Conservation (phyloP, 352 stramenopile genomes). For the Phytophthora litchii region DNA sequence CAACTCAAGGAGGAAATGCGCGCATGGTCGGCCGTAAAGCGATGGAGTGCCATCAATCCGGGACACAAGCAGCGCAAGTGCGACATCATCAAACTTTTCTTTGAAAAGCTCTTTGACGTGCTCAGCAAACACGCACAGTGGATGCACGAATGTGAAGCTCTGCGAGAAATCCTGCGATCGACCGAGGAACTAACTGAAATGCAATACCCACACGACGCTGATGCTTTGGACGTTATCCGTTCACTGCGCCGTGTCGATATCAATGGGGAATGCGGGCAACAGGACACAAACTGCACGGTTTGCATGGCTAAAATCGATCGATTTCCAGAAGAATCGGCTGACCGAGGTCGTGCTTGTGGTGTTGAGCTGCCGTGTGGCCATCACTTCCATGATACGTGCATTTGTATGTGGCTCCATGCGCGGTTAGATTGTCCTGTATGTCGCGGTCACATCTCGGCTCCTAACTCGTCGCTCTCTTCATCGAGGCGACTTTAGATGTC, state of each 20-base stretch:
- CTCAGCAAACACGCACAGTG: conserved; percentile 45
- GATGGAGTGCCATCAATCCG: conserved; percentile 51
- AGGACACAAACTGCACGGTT: conserved; percentile 53
- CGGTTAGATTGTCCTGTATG: conserved; percentile 72
- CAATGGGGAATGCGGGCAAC: neutral
- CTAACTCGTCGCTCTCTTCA: conserved; percentile 12
- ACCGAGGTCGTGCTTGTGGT: conserved; percentile 20
- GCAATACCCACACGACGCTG: conserved; percentile 54
- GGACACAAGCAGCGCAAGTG: conserved; percentile 59
- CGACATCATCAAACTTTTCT: conserved; percentile 46
- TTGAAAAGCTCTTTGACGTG: conserved; percentile 52
- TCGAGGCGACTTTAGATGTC: conserved; percentile 8
- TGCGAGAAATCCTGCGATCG: conserved; percentile 57
- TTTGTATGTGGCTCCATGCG: conserved; percentile 72
- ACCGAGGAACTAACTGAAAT: conserved; percentile 54
- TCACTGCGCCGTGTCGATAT: conserved; percentile 44
- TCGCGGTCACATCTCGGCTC: conserved; percentile 30
- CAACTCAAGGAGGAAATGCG: conserved; percentile 47
- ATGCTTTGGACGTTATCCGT: conserved; percentile 47
- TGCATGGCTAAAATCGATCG: conserved; percentile 46
- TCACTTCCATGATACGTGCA: conserved; percentile 77
- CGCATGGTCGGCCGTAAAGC: conserved; percentile 43
- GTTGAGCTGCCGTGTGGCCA: conserved; percentile 61
- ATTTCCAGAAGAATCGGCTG: conserved; percentile 10
- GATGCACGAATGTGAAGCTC: conserved; percentile 50